These are phyloP conservation scores for Phytophthora uliginosa DNA, from an alignment of 352 stramenopile species.

Conservation along the genomic window DNA sequence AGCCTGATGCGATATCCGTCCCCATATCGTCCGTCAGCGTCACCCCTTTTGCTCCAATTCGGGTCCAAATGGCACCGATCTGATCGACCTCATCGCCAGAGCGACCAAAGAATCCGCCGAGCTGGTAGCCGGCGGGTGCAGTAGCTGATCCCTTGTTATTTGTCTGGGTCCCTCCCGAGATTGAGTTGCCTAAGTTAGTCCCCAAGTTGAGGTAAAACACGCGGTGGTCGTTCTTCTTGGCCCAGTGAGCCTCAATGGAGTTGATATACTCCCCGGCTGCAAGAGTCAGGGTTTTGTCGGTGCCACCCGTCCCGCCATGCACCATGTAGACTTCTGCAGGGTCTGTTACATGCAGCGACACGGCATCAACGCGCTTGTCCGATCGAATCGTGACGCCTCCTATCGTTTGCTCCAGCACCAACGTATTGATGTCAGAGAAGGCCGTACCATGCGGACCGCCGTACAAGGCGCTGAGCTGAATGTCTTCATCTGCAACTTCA, in stretches of 20 bases:
- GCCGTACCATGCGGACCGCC: conserved; percentile 20
- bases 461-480: conserved; percentile 19
- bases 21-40: conserved; percentile 22
- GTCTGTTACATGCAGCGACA: conserved; percentile 22
- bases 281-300: conserved; percentile 22
- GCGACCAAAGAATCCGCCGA: conserved; percentile 61
- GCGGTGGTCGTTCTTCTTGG: conserved; percentile 42
- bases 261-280: conserved; percentile 23
- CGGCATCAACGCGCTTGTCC: conserved; percentile 22
- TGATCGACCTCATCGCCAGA: conserved; percentile 45
- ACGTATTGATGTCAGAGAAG: conserved; percentile 26
- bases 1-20: conserved; percentile 10
- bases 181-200: conserved; percentile 45
- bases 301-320: conserved; percentile 24
- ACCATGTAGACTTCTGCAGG: conserved; percentile 19
- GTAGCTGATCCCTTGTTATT: conserved; percentile 41
- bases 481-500: conserved; percentile 23
- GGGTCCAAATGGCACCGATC: conserved; percentile 44
- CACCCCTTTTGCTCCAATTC: conserved; percentile 17
- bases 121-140: conserved; percentile 51
- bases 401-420: conserved; percentile 18
- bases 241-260: conserved; percentile 39
- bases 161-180: conserved; percentile 43
- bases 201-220: conserved; percentile 54
- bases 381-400: conserved; percentile 22